Evolutionary conservation across 108 stramenopile genomes (phyloP).

Genomic region (Conticribra weissflogii): DNA sequence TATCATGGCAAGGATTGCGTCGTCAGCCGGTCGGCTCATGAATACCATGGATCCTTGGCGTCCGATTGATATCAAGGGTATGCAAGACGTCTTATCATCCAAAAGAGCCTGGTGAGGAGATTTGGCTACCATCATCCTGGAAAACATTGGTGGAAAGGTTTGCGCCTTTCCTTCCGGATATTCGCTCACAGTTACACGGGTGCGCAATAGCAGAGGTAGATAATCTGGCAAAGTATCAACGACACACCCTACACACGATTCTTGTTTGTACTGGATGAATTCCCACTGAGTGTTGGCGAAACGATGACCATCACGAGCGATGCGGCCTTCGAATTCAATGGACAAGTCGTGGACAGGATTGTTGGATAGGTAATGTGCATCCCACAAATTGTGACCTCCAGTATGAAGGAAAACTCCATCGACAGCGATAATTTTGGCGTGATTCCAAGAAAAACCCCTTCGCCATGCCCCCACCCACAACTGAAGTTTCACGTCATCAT

Average conservation of each 20-base stretch:
- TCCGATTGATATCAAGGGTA: conserved; percentile 53
- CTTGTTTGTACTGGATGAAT: conserved; percentile 57
- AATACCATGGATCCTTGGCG: conserved; percentile 35
- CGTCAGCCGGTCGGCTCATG: conserved; percentile 39
- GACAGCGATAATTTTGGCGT: conserved; percentile 71
- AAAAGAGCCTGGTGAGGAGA: neutral
- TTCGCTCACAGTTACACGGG: conserved; percentile 53
- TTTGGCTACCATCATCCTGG: conserved; percentile 14
- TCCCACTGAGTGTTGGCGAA: conserved; percentile 67
- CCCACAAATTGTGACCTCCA: conserved; percentile 71
- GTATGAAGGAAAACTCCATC: conserved; percentile 65
- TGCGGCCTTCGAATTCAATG: conserved; percentile 56
- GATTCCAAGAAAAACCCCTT: conserved; percentile 65
- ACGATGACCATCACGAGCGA: conserved; percentile 58
- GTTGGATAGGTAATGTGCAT: conserved; percentile 50
- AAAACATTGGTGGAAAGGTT: conserved; percentile 40
- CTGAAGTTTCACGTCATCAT: conserved; percentile 44
- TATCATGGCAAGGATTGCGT: conserved; percentile 57
- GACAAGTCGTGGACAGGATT: conserved; percentile 63
- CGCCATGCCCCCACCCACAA: conserved; percentile 73
- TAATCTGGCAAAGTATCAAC: conserved; percentile 58
- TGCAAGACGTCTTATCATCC: neutral
- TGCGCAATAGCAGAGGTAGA: conserved; percentile 40
- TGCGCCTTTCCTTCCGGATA: conserved; percentile 28
- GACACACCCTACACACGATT: conserved; percentile 49